These are phyloP conservation scores for Tausonia pullulans DNA, from an alignment of 1,284 basidiomycete species.

Conservation along the genomic window DNA sequence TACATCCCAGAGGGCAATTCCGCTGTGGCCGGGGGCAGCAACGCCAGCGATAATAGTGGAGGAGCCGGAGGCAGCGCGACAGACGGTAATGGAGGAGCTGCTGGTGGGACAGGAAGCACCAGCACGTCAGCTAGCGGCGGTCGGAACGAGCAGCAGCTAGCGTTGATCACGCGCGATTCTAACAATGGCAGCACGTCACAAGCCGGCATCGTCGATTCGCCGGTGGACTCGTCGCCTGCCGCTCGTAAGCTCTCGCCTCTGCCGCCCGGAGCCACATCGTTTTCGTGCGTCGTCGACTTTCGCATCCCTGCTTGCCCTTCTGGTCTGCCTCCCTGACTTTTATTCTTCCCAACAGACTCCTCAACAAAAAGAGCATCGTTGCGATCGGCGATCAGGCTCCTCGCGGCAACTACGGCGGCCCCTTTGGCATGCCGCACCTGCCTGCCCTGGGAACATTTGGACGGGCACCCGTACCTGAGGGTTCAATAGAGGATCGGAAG, in stretches of 20 bases:
- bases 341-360: not conserved
- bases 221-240: not conserved
- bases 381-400: conserved; percentile 6
- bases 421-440: not conserved
- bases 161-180: too few relatives aligned
- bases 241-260: not conserved
- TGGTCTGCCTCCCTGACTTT: too few relatives aligned
- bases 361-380: conserved; percentile 2
- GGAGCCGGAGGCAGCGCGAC: too few relatives aligned
- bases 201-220: too few relatives aligned
- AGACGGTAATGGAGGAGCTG: too few relatives aligned
- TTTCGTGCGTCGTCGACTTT: not conserved
- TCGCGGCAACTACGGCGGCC: not conserved
- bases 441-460: not conserved
- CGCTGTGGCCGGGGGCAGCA: too few relatives aligned
- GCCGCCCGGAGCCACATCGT: not conserved
- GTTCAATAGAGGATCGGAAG: not conserved
- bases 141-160: not conserved
- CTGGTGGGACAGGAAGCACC: too few relatives aligned
- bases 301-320: too few relatives aligned
- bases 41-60: too few relatives aligned
- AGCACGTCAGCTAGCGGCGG: too few relatives aligned
- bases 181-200: too few relatives aligned
- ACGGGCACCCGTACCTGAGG: not conserved
- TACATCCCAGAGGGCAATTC: not conserved